phyloP scores from a whole-genome alignment of 257 asterid genomes.

The Plectranthus barbatus region DNA sequence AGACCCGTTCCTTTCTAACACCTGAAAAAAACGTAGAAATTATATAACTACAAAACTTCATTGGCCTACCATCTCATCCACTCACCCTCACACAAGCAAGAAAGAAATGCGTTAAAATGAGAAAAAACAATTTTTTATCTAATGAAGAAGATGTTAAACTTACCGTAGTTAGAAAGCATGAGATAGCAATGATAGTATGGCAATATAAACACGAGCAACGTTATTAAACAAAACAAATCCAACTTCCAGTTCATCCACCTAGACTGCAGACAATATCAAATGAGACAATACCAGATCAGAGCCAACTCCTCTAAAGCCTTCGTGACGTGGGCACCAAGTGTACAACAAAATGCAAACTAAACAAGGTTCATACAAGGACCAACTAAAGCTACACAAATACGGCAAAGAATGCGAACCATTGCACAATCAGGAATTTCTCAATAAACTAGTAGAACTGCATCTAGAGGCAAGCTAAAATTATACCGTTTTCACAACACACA shows the following conservation, averaged over 20 bases:
- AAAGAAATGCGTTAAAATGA: not conserved
- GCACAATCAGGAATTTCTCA: not conserved
- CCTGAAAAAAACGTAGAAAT: slow-evolving; percentile 35
- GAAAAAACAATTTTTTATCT: not conserved
- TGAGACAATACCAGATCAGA: slow-evolving; percentile 12
- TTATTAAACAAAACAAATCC: slow-evolving; percentile 86
- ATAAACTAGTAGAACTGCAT: not conserved
- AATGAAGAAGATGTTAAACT: slow-evolving; percentile 17
- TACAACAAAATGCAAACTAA: not conserved
- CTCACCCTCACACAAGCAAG: not conserved
- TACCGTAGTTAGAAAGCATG: slow-evolving; percentile 80
- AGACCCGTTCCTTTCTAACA: slow-evolving; percentile 78
- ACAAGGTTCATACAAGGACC: not conserved
- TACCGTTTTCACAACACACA: too few species aligned
- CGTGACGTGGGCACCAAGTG: not conserved
- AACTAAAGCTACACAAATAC: not conserved
- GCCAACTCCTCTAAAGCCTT: not conserved
- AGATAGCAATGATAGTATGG: slow-evolving; percentile 95
- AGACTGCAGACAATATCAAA: slow-evolving; percentile 44
- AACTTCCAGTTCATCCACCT: slow-evolving; percentile 99
- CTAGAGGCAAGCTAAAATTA: not conserved
- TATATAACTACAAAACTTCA: not conserved
- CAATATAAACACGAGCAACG: slow-evolving; percentile 86
- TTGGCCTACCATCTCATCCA: not conserved
- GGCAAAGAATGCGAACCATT: not conserved